Conservation (phyloP, 371 early-diverging fungal species). For the Lichtheimia ramosa region DNA sequence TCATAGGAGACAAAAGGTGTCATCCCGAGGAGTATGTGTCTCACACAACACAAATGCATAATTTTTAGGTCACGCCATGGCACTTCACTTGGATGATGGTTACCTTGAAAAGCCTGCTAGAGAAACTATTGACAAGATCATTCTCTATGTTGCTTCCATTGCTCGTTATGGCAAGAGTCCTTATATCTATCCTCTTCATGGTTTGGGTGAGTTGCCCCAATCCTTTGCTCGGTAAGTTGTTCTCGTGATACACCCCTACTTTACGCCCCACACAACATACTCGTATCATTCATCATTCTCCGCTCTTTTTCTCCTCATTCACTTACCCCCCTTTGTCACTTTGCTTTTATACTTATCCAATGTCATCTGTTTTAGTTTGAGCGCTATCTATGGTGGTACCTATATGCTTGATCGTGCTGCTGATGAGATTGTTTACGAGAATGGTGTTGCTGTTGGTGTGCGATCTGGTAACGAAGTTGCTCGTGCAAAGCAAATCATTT, state of each 20-base stretch:
- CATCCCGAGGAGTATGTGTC: background rate
- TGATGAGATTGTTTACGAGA: slow-evolving; percentile 87
- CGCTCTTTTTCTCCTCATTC: too few species aligned
- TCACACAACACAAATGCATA: background rate
- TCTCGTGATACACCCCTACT: too few species aligned
- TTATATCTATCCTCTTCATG: slow-evolving; percentile 99
- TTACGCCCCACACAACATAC: slow-evolving; percentile 8
- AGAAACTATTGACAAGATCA: slow-evolving; percentile 93
- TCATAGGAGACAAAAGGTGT: slow-evolving; percentile 2
- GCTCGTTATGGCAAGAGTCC: slow-evolving; percentile 97
- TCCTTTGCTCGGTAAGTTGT: slow-evolving; percentile 89
- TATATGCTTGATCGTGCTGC: slow-evolving; percentile 95
- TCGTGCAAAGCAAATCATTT: slow-evolving; percentile 85
- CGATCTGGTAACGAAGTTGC: slow-evolving; percentile 85
- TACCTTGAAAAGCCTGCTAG: slow-evolving; percentile 89
- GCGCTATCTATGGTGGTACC: slow-evolving; percentile 97
- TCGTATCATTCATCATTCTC: background rate
- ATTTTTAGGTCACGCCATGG: slow-evolving; percentile 90
- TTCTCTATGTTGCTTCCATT: slow-evolving; percentile 94
- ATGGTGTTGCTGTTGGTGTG: slow-evolving; percentile 88
- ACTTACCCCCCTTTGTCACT: background rate
- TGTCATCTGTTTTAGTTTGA: slow-evolving; percentile 55
- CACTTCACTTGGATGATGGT: slow-evolving; percentile 93
- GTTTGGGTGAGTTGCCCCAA: slow-evolving; percentile 99
- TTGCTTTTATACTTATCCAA: background rate